Evolutionary conservation across 306 rosid species (phyloP).

Genomic region (Rosa chinensis): DNA sequence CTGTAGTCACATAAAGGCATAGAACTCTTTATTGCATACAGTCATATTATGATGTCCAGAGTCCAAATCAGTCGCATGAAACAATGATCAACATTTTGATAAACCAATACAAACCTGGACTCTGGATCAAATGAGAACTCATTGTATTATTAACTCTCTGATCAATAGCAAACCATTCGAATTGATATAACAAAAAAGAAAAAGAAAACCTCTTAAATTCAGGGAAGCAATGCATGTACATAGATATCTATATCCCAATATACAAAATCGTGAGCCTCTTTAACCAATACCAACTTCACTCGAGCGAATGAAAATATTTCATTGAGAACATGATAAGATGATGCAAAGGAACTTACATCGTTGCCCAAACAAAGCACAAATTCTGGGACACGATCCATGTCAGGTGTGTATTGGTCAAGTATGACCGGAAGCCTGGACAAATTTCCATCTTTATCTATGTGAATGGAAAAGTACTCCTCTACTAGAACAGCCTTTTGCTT

Average conservation of each 20-base stretch:
- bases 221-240: background rate
- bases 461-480: conserved; percentile 69
- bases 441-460: conserved; percentile 66
- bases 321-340: conserved; percentile 15
- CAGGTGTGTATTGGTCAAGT: conserved; percentile 97
- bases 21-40: background rate
- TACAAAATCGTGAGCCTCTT: background rate
- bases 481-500: conserved; percentile 67
- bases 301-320: too few relatives aligned
- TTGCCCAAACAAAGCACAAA: conserved; percentile 76
- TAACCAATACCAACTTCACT: background rate
- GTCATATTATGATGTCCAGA: background rate
- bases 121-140: background rate
- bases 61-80: background rate
- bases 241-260: background rate
- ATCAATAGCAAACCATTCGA: background rate
- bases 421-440: conserved; percentile 76
- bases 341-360: conserved; percentile 58
- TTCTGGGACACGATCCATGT: conserved; percentile 90
- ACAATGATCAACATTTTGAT: background rate
- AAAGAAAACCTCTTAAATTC: background rate
- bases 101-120: background rate
- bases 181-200: background rate
- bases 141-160: background rate
- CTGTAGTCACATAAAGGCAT: background rate